Evolutionary conservation across 2,329 filamentous ascomycete species (phyloP).

Genomic region (Nannizziopsis arthrosporioides): DNA sequence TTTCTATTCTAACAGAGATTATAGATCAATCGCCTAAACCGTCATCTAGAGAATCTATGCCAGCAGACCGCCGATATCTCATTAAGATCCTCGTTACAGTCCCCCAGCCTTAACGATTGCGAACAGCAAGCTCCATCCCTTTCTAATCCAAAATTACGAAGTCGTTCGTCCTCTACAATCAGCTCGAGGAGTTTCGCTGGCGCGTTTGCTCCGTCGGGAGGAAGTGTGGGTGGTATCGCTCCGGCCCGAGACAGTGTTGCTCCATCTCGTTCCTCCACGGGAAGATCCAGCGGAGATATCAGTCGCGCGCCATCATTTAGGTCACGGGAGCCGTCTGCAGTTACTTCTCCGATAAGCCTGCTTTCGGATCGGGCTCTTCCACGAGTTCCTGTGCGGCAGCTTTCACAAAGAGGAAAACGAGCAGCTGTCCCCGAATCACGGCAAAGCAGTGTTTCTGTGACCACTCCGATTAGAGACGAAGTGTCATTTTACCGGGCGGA

Average conservation of each 20-base stretch:
- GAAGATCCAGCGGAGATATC: constrained; percentile 22
- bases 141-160: constrained; percentile 39
- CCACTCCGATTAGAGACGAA: constrained; percentile 30
- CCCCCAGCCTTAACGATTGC: constrained; percentile 40
- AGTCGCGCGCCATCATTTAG: constrained; percentile 36
- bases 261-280: constrained; percentile 23
- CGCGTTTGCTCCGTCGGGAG: constrained; percentile 20
- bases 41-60: constrained; percentile 76
- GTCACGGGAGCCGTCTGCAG: constrained; percentile 26
- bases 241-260: constrained; percentile 30
- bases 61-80: constrained; percentile 53
- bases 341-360: constrained; percentile 22
- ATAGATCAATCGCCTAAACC: constrained; percentile 82
- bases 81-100: constrained; percentile 48
- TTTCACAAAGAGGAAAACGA: constrained; percentile 13
- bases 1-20: background rate
- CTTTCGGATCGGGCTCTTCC: constrained; percentile 18
- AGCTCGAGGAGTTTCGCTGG: constrained; percentile 34
- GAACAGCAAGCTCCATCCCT: constrained; percentile 36
- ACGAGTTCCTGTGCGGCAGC: background rate
- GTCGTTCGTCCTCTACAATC: constrained; percentile 46
- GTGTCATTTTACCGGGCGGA: constrained; percentile 32
- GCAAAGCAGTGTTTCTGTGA: constrained; percentile 22
- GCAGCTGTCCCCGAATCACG: constrained; percentile 11
- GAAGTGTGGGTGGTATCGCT: constrained; percentile 33